Evolutionary conservation across 2,329 filamentous ascomycete genomes (phyloP).

Genomic region (Monilinia laxa): DNA sequence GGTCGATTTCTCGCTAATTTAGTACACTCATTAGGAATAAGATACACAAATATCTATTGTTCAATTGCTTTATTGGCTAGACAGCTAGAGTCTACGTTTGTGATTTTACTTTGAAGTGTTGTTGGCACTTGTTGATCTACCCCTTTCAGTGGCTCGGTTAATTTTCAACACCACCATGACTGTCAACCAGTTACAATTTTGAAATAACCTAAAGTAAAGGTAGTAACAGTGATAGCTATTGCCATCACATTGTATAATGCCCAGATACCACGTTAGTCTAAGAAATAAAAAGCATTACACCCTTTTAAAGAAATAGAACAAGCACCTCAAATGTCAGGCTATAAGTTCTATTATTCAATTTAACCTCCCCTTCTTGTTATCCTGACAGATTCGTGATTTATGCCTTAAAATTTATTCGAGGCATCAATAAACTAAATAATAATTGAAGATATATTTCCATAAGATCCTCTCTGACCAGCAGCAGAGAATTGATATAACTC

Average conservation of each 20-base stretch:
- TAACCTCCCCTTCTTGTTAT: too few relatives aligned
- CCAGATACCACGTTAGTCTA: neutral
- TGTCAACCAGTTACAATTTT: neutral
- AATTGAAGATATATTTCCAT: neutral
- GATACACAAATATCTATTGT: neutral
- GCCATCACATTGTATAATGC: neutral
- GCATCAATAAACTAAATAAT: too few relatives aligned
- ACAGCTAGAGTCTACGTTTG: neutral
- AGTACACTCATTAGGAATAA: too few relatives aligned
- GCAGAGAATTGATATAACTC: too few relatives aligned
- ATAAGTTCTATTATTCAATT: neutral
- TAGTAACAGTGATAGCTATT: neutral
- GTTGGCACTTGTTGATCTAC: neutral
- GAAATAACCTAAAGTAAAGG: neutral
- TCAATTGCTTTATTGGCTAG: neutral
- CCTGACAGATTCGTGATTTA: neutral
- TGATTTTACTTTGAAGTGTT: neutral
- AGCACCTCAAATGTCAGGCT: neutral
- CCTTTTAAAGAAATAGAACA: neutral
- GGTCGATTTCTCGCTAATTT: neutral
- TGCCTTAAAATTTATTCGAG: neutral
- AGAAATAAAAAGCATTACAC: neutral
- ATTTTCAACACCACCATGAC: neutral
- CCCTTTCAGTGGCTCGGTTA: neutral
- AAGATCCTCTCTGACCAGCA: rapidly evolving